Evolutionary conservation across 495 filamentous ascomycete genomes (phyloP), one percentile per base, ranked within the genome.

Genomic region (Penicillium lividum): DNA sequence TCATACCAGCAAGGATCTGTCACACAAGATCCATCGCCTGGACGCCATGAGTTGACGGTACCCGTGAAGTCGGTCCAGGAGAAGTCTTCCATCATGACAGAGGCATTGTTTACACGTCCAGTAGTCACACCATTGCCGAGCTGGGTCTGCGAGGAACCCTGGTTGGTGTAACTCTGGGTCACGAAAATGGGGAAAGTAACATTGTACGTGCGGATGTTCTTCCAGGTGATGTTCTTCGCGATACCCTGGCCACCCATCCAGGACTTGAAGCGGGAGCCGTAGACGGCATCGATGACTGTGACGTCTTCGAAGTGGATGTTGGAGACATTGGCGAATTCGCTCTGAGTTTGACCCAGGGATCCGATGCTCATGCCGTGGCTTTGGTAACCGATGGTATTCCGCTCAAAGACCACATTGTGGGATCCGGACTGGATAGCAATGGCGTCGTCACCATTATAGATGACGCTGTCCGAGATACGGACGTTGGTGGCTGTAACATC

Each of bases 131-230:
- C 66, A 44, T 66, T 63, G 5, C 57, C 54, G 3, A 63, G 51
- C 25, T 62, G 62, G 1, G 61, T 63, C 56, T 69, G 59, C 7
- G 60, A 66, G 8, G 60, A 68, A 25, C 67, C 64, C 48, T 75
- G 70, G 47, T 77, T 71, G 64, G 56, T 49, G 59, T 76, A 77
- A 48, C 63, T 74, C 58, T 77, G 73, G 10, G 73, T 77, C 7
- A 77, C 75, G 49, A 77, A 77, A 43, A 77, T 75, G 0, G 75
- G 76, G 52, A 79, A 79, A 2, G 76, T 73, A 33, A 77, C 75
- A 59, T 77, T 79, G 64, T 70, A 74, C 15, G 70, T 59, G 18
- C 72, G 64, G 40, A 77, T 77, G 51, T 77, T 74, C 52, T 67
- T 66, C 76, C 75, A 79, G 25, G 66, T 72, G 46, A 79, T 66